These are phyloP conservation scores for Jatropha podagrica DNA, from an alignment of 441 rosid genomes.

Conservation along the genomic window DNA sequence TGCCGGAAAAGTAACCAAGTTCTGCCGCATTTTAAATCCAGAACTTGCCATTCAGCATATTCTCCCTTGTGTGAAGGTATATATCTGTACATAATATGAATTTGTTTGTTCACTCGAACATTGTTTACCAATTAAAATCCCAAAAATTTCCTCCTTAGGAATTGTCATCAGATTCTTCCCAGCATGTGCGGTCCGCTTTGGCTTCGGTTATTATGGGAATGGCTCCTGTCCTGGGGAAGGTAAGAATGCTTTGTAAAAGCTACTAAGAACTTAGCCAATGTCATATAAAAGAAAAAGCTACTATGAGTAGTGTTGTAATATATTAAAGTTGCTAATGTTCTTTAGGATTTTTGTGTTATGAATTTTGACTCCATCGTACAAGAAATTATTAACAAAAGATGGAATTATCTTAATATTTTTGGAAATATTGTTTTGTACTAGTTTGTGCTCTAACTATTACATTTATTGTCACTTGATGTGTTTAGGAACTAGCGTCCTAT, in stretches of 20 bases:
- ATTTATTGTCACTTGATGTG: not conserved
- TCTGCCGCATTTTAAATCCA: slow-evolving; percentile 81
- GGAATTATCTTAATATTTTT: too few relatives aligned
- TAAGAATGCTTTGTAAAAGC: slow-evolving; percentile 21
- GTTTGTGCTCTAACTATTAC: not conserved
- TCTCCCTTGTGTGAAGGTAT: slow-evolving; percentile 93
- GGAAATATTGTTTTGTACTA: not conserved
- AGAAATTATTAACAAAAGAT: not conserved
- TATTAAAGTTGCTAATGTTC: not conserved
- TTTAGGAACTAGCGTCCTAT: not conserved
- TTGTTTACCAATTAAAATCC: not conserved
- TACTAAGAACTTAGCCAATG: not conserved
- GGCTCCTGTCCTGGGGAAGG: slow-evolving; percentile 98
- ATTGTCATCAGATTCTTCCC: slow-evolving; percentile 93
- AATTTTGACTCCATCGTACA: not conserved
- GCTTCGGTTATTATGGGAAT: slow-evolving; percentile 99
- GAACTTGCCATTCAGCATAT: slow-evolving; percentile 80
- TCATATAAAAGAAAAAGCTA: not conserved
- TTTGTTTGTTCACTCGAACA: not conserved
- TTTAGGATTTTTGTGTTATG: not conserved
- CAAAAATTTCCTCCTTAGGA: slow-evolving; percentile 47
- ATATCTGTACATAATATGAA: slow-evolving; percentile 4
- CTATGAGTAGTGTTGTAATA: not conserved
- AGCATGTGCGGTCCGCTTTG: slow-evolving; percentile 97
- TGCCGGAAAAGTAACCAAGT: slow-evolving; percentile 93